Evolutionary conservation across 805 yeast species (phyloP).

Genomic region (Kluyveromyces lactis): DNA sequence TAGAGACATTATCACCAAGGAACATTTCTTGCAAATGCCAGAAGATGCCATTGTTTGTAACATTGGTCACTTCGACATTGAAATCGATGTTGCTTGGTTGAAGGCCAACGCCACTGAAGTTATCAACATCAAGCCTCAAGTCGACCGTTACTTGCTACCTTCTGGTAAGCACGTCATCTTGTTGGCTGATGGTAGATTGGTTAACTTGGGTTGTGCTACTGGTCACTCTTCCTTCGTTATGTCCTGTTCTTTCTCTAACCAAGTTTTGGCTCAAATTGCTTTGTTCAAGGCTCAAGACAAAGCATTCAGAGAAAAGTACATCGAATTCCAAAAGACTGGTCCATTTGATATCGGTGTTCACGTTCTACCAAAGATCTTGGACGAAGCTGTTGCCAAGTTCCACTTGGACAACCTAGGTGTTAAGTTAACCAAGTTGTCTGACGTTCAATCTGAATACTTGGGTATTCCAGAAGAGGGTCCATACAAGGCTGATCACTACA

Average conservation of each 20-base stretch:
- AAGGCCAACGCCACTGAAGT: slow-evolving; percentile 88
- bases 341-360: slow-evolving; percentile 90
- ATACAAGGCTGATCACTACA: slow-evolving; percentile 95
- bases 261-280: slow-evolving; percentile 97
- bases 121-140: slow-evolving; percentile 98
- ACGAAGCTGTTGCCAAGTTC: slow-evolving; percentile 96
- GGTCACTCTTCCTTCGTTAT: slow-evolving; percentile 98
- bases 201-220: slow-evolving; percentile 98
- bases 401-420: slow-evolving; percentile 94
- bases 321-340: slow-evolving; percentile 90
- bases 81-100: slow-evolving; percentile 98
- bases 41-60: slow-evolving; percentile 99
- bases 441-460: slow-evolving; percentile 87
- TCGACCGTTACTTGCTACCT: slow-evolving; percentile 88
- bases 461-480: slow-evolving; percentile 92
- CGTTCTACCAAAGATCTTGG: slow-evolving; percentile 94
- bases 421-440: slow-evolving; percentile 65
- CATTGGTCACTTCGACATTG: slow-evolving; percentile 99
- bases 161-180: slow-evolving; percentile 90
- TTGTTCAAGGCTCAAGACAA: slow-evolving; percentile 82
- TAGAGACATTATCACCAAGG: slow-evolving; percentile 91
- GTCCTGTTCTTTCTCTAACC: slow-evolving; percentile 99
- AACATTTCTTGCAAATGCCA: slow-evolving; percentile 88
- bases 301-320: slow-evolving; percentile 68
- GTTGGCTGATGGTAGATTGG: slow-evolving; percentile 98